These are phyloP conservation scores for Yarrowia sp. DNA, from an alignment of 805 yeast genomes.

Conservation along the genomic window DNA sequence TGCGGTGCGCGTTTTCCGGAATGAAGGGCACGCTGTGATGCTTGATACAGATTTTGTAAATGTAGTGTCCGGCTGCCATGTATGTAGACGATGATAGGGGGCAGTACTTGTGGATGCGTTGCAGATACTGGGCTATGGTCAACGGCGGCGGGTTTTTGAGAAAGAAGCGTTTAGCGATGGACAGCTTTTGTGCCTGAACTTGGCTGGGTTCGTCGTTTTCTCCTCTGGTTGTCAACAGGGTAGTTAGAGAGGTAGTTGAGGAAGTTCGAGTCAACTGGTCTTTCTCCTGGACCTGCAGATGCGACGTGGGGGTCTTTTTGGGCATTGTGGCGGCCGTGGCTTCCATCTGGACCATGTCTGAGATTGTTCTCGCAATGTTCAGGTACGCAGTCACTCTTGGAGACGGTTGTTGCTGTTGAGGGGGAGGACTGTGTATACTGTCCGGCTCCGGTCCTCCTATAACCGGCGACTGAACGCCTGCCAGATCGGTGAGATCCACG, in stretches of 20 bases:
- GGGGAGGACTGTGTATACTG: too few species aligned
- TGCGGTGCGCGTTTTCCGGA: conserved; percentile 53
- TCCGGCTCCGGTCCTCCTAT: neutral
- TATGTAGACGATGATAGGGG: conserved; percentile 52
- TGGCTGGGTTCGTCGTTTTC: conserved; percentile 20
- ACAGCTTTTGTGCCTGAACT: conserved; percentile 39
- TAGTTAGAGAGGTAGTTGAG: conserved; percentile 21
- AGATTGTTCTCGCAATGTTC: conserved; percentile 12
- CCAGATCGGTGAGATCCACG: conserved; percentile 4
- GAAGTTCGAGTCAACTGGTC: conserved; percentile 7
- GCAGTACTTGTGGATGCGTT: conserved; percentile 53
- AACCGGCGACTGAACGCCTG: conserved; percentile 3
- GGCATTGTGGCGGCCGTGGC: neutral
- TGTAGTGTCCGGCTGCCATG: conserved; percentile 50
- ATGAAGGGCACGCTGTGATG: conserved; percentile 49
- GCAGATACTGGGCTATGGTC: conserved; percentile 48
- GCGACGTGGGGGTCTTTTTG: conserved; percentile 6
- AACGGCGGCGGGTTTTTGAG: conserved; percentile 49
- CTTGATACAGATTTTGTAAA: conserved; percentile 50
- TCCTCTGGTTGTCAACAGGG: conserved; percentile 10
- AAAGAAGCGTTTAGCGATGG: conserved; percentile 48
- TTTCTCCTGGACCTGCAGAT: neutral
- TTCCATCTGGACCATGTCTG: conserved; percentile 12
- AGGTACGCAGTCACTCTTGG: conserved; percentile 10
- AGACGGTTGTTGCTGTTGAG: neutral